Conservation (phyloP, 352 stramenopile species). For the Phytophthora pisi region DNA sequence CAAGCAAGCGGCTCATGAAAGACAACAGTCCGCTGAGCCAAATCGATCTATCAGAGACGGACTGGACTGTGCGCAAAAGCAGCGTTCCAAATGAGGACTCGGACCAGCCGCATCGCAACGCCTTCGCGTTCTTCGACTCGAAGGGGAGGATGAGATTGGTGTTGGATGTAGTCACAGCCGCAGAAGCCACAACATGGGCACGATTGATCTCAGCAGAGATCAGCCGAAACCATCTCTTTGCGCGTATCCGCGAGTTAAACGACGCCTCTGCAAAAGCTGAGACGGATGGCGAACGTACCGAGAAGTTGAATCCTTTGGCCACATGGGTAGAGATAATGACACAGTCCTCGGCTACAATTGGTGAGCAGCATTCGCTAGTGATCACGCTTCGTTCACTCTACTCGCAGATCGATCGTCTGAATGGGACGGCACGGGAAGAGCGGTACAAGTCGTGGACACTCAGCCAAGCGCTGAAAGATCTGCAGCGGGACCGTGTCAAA, state of each 20-base stretch:
- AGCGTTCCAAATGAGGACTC: slow-evolving; percentile 32
- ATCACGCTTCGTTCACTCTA: slow-evolving; percentile 65
- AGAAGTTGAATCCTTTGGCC: slow-evolving; percentile 4
- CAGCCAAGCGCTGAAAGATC: slow-evolving; percentile 69
- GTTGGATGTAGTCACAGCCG: slow-evolving; percentile 50
- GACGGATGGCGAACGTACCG: background rate
- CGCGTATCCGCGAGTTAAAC: slow-evolving; percentile 30
- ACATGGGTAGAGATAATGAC: slow-evolving; percentile 26
- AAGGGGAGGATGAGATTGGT: slow-evolving; percentile 50
- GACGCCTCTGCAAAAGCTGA: background rate
- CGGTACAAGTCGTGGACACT: slow-evolving; percentile 58
- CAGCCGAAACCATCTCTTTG: slow-evolving; percentile 35
- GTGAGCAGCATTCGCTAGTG: slow-evolving; percentile 23
- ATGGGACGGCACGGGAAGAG: slow-evolving; percentile 39
- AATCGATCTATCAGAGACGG: slow-evolving; percentile 49
- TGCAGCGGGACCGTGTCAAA: slow-evolving; percentile 57
- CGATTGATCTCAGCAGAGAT: slow-evolving; percentile 53
- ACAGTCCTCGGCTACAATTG: slow-evolving; percentile 4
- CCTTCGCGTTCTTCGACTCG: slow-evolving; percentile 74
- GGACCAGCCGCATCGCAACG: slow-evolving; percentile 38
- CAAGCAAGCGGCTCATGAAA: slow-evolving; percentile 53
- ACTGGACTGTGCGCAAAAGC: slow-evolving; percentile 59
- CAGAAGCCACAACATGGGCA: slow-evolving; percentile 52
- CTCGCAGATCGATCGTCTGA: slow-evolving; percentile 48
- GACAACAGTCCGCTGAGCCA: slow-evolving; percentile 44